A percentile compares a stretch with the other conserved stretches of the same genome.
Evolutionary conservation across 208 protist genomes (phyloP).

Genomic region (Leishmania tropica): DNA sequence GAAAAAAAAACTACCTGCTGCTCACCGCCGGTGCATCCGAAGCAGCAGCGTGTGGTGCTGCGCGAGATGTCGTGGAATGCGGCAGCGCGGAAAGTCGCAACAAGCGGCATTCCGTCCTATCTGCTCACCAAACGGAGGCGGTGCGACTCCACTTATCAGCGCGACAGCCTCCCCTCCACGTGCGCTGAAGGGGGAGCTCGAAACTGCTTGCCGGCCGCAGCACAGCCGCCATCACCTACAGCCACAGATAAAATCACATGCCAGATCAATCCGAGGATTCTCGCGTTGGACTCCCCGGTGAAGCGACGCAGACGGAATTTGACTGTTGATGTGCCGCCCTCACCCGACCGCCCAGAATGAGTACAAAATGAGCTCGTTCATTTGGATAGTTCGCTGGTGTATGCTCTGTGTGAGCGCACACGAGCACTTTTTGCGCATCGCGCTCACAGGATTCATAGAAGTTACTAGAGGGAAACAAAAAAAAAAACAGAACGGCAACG

Average conservation of each 20-base stretch:
- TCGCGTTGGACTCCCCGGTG: constrained; percentile 45
- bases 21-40: neutral
- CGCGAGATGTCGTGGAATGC: constrained; percentile 31
- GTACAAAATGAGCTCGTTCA: neutral
- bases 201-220: neutral
- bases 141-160: neutral
- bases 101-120: constrained; percentile 40
- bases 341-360: constrained; percentile 32
- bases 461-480: neutral
- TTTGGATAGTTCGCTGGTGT: neutral
- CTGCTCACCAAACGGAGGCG: constrained; percentile 38
- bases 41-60: constrained; percentile 6
- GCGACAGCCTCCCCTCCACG: neutral
- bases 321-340: constrained; percentile 30
- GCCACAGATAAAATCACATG: constrained; percentile 7
- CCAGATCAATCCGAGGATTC: constrained; percentile 12
- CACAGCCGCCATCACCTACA: constrained; percentile 2
- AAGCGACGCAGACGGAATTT: constrained; percentile 34
- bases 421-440: neutral
- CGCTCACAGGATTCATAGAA: neutral
- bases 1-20: neutral
- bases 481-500: neutral
- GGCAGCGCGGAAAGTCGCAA: constrained; percentile 4
- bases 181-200: neutral
- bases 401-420: neutral